These are phyloP conservation scores for Pythium coloratum DNA, from an alignment of 352 stramenopile genomes.

Conservation along the genomic window DNA sequence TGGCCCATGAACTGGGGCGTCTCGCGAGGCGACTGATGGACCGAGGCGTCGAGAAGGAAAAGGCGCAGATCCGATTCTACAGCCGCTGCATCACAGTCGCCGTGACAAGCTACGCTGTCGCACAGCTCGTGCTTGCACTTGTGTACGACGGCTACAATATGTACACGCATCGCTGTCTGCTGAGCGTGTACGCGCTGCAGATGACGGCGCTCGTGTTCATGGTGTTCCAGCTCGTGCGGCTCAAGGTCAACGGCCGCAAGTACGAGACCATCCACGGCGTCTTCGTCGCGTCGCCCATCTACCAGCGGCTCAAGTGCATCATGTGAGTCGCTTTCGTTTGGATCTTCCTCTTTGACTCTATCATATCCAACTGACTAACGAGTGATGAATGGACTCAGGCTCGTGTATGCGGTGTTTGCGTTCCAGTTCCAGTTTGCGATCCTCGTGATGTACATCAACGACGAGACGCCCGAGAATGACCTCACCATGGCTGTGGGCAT, in stretches of 20 bases:
- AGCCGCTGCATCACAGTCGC: conserved; percentile 19
- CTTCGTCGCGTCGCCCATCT: conserved; percentile 64
- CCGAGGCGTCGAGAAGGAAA: conserved; percentile 27
- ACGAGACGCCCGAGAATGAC: not conserved
- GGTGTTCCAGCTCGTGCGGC: conserved; percentile 37
- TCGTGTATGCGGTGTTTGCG: conserved; percentile 65
- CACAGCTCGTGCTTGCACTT: conserved; percentile 26
- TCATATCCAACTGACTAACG: not conserved
- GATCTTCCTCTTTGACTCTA: not conserved
- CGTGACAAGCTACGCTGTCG: conserved; percentile 8
- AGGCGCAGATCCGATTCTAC: conserved; percentile 2
- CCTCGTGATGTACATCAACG: not conserved
- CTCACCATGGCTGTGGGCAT: no score
- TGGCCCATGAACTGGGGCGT: conserved; percentile 58
- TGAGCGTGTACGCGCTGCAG: conserved; percentile 44
- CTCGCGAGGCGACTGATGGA: conserved; percentile 74
- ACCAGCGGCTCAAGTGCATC: conserved; percentile 66
- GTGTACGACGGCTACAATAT: no score
- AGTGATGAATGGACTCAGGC: conserved; percentile 15
- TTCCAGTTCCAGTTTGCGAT: conserved; percentile 48
- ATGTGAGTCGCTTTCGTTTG: conserved; percentile 32
- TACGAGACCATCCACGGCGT: conserved; percentile 64
- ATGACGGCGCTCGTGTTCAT: conserved; percentile 57
- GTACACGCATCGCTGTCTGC: no score
- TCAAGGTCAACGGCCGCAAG: conserved; percentile 55